phyloP scores from a whole-genome alignment of 805 yeast genomes.

The Dipodascus albidus region DNA sequence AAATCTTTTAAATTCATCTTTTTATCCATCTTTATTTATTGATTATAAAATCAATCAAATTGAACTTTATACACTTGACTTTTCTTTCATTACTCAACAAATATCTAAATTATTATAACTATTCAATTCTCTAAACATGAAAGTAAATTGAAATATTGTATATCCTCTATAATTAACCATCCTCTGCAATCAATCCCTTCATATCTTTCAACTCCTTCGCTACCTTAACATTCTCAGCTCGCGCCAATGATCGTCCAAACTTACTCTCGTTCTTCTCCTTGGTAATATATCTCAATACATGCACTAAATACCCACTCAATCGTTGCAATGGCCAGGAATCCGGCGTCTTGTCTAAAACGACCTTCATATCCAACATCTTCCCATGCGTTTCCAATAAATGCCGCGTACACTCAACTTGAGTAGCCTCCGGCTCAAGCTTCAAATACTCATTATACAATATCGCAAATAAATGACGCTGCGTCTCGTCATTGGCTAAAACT shows the following conservation, averaged over 20 bases:
- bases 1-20: too few species aligned
- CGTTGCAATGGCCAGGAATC: conserved; percentile 24
- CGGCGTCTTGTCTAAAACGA: conserved; percentile 21
- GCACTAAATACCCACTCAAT: conserved; percentile 17
- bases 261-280: conserved; percentile 13
- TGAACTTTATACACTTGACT: too few species aligned
- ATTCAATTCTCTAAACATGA: too few species aligned
- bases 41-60: too few species aligned
- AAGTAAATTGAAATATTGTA: too few species aligned
- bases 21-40: too few species aligned
- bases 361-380: conserved; percentile 17
- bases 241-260: conserved; percentile 11
- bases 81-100: too few species aligned
- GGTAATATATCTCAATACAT: conserved; percentile 9
- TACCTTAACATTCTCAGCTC: conserved; percentile 12
- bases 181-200: not conserved
- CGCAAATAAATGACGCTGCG: conserved; percentile 18
- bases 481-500: conserved; percentile 6
- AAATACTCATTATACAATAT: conserved; percentile 20
- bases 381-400: conserved; percentile 22
- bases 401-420: conserved; percentile 16
- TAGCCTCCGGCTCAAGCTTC: conserved; percentile 12
- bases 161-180: too few species aligned
- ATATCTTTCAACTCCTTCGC: conserved; percentile 1
- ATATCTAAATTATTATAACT: too few species aligned